These are phyloP conservation scores for Monosporascus sp. DNA, from an alignment of 2,329 filamentous ascomycete species.

Conservation along the genomic window DNA sequence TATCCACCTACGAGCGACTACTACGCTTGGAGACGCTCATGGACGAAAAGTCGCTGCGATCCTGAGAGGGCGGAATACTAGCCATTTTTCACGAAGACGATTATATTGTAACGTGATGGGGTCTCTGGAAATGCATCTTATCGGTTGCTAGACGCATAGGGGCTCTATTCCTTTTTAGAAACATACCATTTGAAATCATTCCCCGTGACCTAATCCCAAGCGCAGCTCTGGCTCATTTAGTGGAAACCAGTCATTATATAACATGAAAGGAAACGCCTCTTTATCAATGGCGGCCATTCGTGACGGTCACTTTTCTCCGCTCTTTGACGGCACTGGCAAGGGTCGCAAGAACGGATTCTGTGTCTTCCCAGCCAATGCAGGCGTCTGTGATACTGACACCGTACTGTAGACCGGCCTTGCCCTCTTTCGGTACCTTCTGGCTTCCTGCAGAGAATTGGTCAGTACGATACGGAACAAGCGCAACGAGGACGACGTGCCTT, in stretches of 20 bases:
- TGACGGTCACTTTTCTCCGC: conserved; percentile 48
- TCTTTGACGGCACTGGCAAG: conserved; percentile 77
- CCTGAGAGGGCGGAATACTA: too few relatives aligned
- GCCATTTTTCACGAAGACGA: too few relatives aligned
- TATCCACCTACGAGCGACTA: too few relatives aligned
- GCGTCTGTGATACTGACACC: conserved; percentile 97
- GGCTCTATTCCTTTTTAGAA: background rate
- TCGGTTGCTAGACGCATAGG: too few relatives aligned
- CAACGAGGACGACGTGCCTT: conserved; percentile 55
- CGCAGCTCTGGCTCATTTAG: too few relatives aligned
- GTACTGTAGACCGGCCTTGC: conserved; percentile 79
- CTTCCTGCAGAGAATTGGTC: conserved; percentile 48
- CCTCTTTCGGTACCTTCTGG: conserved; percentile 88
- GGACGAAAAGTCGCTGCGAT: too few relatives aligned
- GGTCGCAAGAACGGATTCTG: conserved; percentile 68
- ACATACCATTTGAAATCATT: background rate
- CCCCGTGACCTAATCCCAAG: background rate
- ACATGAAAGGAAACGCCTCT: background rate
- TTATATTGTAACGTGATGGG: too few relatives aligned
- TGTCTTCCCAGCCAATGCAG: conserved; percentile 93
- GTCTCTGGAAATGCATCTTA: too few relatives aligned
- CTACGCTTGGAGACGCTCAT: too few relatives aligned
- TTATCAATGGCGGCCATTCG: conserved; percentile 20
- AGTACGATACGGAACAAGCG: conserved; percentile 10
- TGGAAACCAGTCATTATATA: too few relatives aligned